Percentiles rank a stretch among this genome's conserved stretches.
Evolutionary conservation across 805 yeast genomes (phyloP).

Genomic region (Yamadazyma paraphyllophila): DNA sequence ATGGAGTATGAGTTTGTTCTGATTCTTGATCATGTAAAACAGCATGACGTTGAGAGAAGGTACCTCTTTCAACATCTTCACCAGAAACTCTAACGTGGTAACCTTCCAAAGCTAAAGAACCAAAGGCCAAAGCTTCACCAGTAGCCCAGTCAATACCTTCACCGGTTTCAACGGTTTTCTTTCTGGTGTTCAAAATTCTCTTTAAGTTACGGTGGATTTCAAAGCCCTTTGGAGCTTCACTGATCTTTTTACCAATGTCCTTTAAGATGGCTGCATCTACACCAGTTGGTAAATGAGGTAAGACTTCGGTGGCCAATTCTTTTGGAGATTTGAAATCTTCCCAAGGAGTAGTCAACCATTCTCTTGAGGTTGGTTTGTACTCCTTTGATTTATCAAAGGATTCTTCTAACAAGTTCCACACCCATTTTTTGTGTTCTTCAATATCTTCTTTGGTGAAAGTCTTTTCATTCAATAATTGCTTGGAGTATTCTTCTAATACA

Average conservation of each 20-base stretch:
- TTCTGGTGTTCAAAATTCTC: constrained; percentile 86
- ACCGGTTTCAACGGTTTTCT: constrained; percentile 83
- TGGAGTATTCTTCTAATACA: constrained; percentile 82
- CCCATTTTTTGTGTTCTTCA: constrained; percentile 96
- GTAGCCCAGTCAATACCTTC: constrained; percentile 99
- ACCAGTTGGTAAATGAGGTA: constrained; percentile 96
- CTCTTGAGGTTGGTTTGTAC: constrained; percentile 86
- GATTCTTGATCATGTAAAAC: constrained; percentile 94
- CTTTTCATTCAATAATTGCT: constrained; percentile 78
- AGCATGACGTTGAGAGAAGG: constrained; percentile 99
- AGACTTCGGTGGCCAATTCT: constrained; percentile 91
- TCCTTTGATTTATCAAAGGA: constrained; percentile 86
- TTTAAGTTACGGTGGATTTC: constrained; percentile 92
- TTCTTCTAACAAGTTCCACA: constrained; percentile 91
- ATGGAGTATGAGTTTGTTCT: constrained; percentile 81
- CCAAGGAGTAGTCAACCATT: constrained; percentile 99
- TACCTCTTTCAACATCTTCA: constrained; percentile 99
- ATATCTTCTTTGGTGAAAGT: constrained; percentile 87
- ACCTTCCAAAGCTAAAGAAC: constrained; percentile 88
- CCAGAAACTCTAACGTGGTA: constrained; percentile 96
- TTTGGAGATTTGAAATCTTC: constrained; percentile 97
- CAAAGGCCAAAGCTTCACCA: constrained; percentile 98
- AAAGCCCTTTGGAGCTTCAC: constrained; percentile 84
- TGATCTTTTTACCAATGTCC: constrained; percentile 73
- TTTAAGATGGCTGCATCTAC: constrained; percentile 69